phyloP scores from a whole-genome alignment of 2,329 filamentous ascomycete genomes.

The Fusarium zealandicum region DNA sequence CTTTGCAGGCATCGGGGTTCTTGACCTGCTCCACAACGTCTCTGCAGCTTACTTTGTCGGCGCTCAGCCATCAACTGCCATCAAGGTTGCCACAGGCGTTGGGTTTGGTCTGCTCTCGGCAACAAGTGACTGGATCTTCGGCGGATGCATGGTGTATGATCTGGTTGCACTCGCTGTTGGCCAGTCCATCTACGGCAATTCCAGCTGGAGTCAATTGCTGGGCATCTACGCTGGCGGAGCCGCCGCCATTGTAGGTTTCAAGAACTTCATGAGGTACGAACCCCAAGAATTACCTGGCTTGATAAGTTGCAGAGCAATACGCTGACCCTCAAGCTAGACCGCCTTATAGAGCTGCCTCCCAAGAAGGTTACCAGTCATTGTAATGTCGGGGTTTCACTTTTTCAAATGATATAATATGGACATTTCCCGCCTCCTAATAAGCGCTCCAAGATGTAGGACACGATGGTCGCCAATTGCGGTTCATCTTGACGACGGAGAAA shows the following conservation, averaged over 20 bases:
- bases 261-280: background rate
- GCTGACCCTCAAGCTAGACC: too few relatives aligned
- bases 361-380: too few relatives aligned
- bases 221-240: conserved; percentile 1
- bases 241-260: background rate
- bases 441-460: too few relatives aligned
- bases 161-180: conserved; percentile 1
- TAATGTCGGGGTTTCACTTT: too few relatives aligned
- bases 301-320: too few relatives aligned
- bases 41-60: conserved; percentile 3
- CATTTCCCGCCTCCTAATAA: too few relatives aligned
- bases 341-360: too few relatives aligned
- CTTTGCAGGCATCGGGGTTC: conserved; percentile 7
- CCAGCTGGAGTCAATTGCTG: background rate
- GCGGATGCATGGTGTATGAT: conserved; percentile 1
- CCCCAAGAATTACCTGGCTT: background rate
- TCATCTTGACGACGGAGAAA: too few relatives aligned
- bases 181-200: background rate
- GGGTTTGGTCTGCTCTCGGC: background rate
- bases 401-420: too few relatives aligned
- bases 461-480: too few relatives aligned
- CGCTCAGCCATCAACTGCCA: background rate
- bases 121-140: background rate
- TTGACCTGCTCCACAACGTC: conserved; percentile 10
- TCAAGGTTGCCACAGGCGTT: background rate